Evolutionary conservation across 768 basidiomycete genomes (phyloP).

Genomic region (Cystofilobasidium capitatum): DNA sequence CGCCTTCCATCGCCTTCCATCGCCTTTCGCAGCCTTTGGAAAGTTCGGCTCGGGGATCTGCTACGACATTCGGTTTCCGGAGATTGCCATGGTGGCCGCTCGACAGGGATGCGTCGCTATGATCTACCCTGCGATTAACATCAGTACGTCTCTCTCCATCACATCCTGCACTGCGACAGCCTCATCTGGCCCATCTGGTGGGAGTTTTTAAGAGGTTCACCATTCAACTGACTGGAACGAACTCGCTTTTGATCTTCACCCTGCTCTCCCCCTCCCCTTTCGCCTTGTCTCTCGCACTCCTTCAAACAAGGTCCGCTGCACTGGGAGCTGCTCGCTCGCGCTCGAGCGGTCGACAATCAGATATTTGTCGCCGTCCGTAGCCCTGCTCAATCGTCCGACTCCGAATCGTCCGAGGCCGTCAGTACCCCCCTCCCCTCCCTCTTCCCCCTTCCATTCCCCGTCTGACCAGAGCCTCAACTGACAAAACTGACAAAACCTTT

Average conservation of each 20-base stretch:
- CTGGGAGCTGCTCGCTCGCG: conserved; percentile 84
- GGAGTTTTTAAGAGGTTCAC: not conserved
- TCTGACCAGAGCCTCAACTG: too few species aligned
- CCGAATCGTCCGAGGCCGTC: conserved; percentile 66
- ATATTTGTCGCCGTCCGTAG: conserved; percentile 95
- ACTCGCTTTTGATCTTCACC: not conserved
- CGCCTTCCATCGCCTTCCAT: not conserved
- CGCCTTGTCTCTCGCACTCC: not conserved
- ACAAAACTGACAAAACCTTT: not conserved
- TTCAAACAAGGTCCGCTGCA: conserved; percentile 84
- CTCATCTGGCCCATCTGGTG: too few species aligned
- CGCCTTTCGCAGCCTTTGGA: conserved; percentile 65
- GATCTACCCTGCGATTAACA: conserved; percentile 87
- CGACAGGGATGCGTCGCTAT: conserved; percentile 67
- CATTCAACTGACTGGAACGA: conserved; percentile 6
- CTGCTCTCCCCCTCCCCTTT: not conserved
- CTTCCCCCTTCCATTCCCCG: not conserved
- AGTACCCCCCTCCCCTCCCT: conserved; percentile 8
- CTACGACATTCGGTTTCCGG: conserved; percentile 48
- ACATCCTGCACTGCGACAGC: not conserved
- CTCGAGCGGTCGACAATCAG: conserved; percentile 89
- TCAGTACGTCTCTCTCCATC: not conserved
- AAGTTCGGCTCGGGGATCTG: conserved; percentile 81
- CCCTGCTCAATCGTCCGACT: conserved; percentile 72
- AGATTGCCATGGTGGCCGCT: conserved; percentile 66